Evolutionary conservation across 805 yeast species (phyloP).

Genomic region (Torulaspora maleeae): DNA sequence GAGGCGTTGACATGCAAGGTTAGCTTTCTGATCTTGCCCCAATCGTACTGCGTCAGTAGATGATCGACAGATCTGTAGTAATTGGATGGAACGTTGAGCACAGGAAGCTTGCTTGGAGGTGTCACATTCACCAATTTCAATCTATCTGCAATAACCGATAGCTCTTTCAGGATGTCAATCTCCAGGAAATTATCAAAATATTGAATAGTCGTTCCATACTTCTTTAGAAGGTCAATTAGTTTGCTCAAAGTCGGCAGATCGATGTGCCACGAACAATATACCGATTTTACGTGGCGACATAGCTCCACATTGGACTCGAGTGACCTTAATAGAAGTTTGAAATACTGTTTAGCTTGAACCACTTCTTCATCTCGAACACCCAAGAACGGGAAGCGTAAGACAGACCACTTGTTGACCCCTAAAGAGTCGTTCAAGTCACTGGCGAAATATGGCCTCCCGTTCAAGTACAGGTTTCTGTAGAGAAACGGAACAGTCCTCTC

Average conservation of each 20-base stretch:
- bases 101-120: conserved; percentile 28
- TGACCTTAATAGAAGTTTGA: conserved; percentile 22
- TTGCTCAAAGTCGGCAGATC: conserved; percentile 14
- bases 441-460: conserved; percentile 24
- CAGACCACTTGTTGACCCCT: conserved; percentile 30
- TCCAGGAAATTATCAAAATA: conserved; percentile 27
- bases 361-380: conserved; percentile 6
- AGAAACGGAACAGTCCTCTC: conserved; percentile 17
- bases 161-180: conserved; percentile 13
- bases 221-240: conserved; percentile 18
- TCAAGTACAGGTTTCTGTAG: conserved; percentile 26
- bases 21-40: conserved; percentile 20
- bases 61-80: conserved; percentile 16
- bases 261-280: conserved; percentile 34
- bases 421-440: conserved; percentile 25
- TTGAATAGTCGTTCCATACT: conserved; percentile 19
- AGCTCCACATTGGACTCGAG: conserved; percentile 19
- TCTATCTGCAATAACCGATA: conserved; percentile 14
- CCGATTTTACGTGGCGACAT: conserved; percentile 21
- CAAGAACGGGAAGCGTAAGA: conserved; percentile 14
- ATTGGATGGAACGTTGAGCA: conserved; percentile 12
- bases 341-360: conserved; percentile 15
- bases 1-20: conserved; percentile 29
- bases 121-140: conserved; percentile 23
- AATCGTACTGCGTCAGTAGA: conserved; percentile 14